A percentile compares a stretch with the other conserved stretches of the same genome.
Evolutionary conservation across 1,284 basidiomycete species (phyloP).

Genomic region (Cryptococcus sp.): DNA sequence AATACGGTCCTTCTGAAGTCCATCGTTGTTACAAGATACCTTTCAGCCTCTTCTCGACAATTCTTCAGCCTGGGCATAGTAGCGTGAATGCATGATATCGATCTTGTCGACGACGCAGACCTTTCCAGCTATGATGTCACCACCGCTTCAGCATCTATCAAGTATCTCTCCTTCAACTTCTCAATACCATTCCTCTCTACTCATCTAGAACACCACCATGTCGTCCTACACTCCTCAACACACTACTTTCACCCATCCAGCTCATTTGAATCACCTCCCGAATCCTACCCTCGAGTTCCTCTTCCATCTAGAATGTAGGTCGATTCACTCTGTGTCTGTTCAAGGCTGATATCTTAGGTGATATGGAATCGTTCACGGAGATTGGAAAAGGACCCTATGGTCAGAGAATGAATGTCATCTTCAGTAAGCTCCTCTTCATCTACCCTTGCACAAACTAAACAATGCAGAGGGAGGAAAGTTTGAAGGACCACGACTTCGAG

Average conservation of each 20-base stretch:
- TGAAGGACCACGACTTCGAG: constrained; percentile 18
- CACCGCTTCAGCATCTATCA: background rate
- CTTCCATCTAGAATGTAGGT: constrained; percentile 28
- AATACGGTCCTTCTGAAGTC: too few relatives aligned
- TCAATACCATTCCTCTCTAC: too few relatives aligned
- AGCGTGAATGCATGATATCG: too few relatives aligned
- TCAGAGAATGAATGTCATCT: constrained; percentile 21
- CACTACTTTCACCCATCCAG: background rate
- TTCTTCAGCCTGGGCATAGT: too few relatives aligned
- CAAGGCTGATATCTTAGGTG: background rate
- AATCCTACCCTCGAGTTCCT: constrained; percentile 17
- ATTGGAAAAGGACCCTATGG: constrained; percentile 26
- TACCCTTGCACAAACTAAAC: background rate
- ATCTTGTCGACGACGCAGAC: background rate
- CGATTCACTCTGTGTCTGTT: background rate
- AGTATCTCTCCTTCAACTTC: too few relatives aligned
- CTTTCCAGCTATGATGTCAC: background rate
- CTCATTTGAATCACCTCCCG: constrained; percentile 10
- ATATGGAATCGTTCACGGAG: constrained; percentile 19
- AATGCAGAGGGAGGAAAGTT: constrained; percentile 16
- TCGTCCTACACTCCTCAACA: background rate
- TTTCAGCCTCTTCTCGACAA: background rate
- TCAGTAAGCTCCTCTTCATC: constrained; percentile 7
- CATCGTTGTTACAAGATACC: background rate
- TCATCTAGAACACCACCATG: background rate